Percentiles rank a stretch among this genome's conserved stretches.
Conservation (phyloP, 164 flowering plant genomes). For the Cinnamomum micranthum region DNA sequence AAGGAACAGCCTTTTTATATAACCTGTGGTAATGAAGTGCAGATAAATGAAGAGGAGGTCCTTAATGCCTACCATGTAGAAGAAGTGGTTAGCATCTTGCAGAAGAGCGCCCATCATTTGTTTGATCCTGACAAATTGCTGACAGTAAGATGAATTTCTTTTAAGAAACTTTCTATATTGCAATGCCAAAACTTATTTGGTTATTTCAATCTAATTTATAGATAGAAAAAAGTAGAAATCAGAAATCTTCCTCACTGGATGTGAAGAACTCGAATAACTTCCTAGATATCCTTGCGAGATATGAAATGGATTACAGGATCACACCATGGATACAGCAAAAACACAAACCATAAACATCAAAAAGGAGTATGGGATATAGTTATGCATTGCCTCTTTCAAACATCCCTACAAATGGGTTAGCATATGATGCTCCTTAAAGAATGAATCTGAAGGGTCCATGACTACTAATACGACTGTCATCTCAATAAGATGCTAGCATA, state of each 20-base stretch:
- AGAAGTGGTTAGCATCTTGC: conserved; percentile 72
- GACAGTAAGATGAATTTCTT: conserved; percentile 47
- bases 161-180: background rate
- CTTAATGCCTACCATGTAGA: conserved; percentile 73
- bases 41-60: conserved; percentile 94
- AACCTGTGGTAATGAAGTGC: conserved; percentile 18
- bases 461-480: no score
- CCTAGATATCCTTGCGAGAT: background rate
- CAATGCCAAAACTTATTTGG: background rate
- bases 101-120: conserved; percentile 80
- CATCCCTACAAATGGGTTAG: background rate
- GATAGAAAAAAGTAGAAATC: background rate
- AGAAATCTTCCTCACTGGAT: background rate
- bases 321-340: background rate
- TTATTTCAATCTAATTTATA: background rate
- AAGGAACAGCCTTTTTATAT: background rate
- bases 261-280: background rate
- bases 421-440: background rate
- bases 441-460: no score
- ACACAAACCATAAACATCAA: background rate
- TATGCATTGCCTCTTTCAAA: background rate
- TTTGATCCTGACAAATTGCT: conserved; percentile 91
- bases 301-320: background rate
- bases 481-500: no score
- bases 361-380: no score